Percentiles rank a stretch among this genome's conserved stretches.
These are phyloP conservation scores for Bidens hawaiensis DNA, from an alignment of 140 eudicot genomes.

Conservation along the genomic window DNA sequence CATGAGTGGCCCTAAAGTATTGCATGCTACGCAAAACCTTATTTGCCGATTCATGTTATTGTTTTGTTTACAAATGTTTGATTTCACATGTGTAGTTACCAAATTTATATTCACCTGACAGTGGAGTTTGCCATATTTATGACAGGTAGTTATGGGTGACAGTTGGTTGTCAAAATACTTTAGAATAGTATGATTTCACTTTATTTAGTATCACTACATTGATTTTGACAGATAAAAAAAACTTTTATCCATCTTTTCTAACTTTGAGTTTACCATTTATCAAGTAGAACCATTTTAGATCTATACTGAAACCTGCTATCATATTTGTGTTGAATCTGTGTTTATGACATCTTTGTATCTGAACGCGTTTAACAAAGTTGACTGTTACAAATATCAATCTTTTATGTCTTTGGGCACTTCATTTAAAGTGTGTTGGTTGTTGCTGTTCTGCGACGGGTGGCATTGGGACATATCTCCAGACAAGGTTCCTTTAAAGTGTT, in stretches of 20 bases:
- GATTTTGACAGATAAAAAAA: background rate
- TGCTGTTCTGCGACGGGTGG: slow-evolving; percentile 40
- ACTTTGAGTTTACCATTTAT: background rate
- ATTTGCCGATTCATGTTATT: slow-evolving; percentile 5
- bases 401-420: slow-evolving; percentile 74
- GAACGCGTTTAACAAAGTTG: background rate
- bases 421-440: slow-evolving; percentile 14
- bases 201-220: background rate
- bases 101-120: slow-evolving; percentile 1
- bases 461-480: slow-evolving; percentile 72
- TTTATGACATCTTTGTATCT: background rate
- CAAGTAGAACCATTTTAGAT: no score
- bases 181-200: background rate
- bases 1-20: slow-evolving; percentile 1
- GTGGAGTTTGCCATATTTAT: background rate
- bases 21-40: slow-evolving; percentile 34
- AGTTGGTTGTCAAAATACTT: background rate
- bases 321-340: background rate
- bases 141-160: background rate
- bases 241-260: background rate
- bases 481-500: slow-evolving; percentile 66
- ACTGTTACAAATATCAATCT: background rate
- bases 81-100: slow-evolving; percentile 17
- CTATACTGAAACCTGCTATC: background rate
- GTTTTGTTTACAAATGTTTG: slow-evolving; percentile 1